Percentiles rank a stretch among this genome's conserved stretches.
phyloP scores from a whole-genome alignment of 2,329 filamentous ascomycete genomes.

The Mollisiaceae sp. region DNA sequence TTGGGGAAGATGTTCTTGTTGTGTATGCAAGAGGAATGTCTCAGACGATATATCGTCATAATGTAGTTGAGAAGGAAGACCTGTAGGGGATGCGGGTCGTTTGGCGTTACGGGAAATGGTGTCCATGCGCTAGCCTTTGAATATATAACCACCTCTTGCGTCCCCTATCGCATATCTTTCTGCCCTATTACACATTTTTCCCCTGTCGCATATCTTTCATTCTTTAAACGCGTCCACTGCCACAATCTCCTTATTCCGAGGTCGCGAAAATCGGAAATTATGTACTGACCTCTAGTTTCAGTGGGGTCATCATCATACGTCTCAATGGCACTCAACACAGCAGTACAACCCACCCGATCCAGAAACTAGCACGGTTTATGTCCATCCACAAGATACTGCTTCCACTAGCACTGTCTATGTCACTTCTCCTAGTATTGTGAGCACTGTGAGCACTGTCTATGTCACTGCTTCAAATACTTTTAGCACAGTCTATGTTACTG shows the following conservation, averaged over 20 bases:
- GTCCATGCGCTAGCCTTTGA: neutral
- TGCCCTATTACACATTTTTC: neutral
- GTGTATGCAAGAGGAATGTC: neutral
- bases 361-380: neutral
- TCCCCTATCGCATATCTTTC: neutral
- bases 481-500: neutral
- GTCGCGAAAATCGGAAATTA: neutral
- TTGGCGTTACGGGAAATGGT: neutral
- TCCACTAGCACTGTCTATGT: neutral
- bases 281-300: neutral
- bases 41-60: neutral
- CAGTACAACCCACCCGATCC: neutral
- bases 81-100: neutral
- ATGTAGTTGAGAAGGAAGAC: neutral
- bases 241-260: neutral
- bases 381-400: neutral
- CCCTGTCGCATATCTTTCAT: neutral
- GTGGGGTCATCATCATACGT: neutral
- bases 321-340: neutral
- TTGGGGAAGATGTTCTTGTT: neutral
- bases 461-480: neutral
- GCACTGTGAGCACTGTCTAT: neutral
- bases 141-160: neutral
- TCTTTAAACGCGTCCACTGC: neutral
- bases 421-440: neutral